These are phyloP conservation scores for Calonectria naviculata DNA, from an alignment of 2,329 filamentous ascomycete genomes.

Conservation along the genomic window DNA sequence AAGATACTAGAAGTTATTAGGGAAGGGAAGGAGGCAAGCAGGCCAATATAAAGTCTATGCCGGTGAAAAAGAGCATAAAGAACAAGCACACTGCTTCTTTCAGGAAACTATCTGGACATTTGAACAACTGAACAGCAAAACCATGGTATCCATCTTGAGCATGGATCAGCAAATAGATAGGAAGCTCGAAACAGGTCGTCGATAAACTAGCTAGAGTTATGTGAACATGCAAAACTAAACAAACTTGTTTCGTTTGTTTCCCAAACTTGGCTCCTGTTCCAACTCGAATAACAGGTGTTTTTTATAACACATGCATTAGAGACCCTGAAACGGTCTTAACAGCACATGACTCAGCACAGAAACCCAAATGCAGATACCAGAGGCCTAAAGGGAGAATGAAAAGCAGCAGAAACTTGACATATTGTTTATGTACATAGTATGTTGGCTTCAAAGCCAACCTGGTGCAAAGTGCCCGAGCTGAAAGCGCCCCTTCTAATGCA, in stretches of 20 bases:
- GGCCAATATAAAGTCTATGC: not conserved
- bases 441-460: no score
- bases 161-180: no score
- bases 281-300: not conserved
- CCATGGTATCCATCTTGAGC: no score
- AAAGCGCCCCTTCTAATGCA: not conserved
- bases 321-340: no score
- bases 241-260: not conserved
- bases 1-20: no score
- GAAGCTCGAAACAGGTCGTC: not conserved
- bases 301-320: not conserved
- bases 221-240: not conserved
- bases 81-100: not conserved
- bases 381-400: no score
- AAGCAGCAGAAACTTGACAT: no score
- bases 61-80: not conserved
- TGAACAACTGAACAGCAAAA: not conserved
- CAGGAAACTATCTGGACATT: not conserved
- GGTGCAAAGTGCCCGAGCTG: not conserved
- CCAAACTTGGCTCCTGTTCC: not conserved
- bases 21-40: not conserved
- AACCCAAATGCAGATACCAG: no score
- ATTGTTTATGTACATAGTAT: no score
- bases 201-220: not conserved
- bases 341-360: no score